A percentile compares a stretch with the other conserved stretches of the same genome.
These are phyloP conservation scores for Penicillium frequentans DNA, from an alignment of 2,329 filamentous ascomycete species.

Conservation along the genomic window DNA sequence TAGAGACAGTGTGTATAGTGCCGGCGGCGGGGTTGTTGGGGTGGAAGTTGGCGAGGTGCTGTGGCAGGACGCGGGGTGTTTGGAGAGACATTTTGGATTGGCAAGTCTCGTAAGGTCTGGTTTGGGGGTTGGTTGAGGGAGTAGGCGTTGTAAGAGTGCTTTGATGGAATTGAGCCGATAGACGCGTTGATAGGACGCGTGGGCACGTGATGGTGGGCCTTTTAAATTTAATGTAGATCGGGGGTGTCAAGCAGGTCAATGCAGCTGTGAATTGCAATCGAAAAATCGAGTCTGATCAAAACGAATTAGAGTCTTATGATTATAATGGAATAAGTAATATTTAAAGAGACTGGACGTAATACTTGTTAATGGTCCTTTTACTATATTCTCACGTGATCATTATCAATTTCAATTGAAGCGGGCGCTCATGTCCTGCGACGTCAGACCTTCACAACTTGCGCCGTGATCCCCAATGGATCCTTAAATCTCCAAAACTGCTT, in stretches of 20 bases:
- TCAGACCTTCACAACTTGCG: background rate
- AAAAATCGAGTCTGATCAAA: too few species aligned
- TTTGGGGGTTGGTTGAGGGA: background rate
- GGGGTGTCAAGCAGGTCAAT: background rate
- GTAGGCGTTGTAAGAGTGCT: background rate
- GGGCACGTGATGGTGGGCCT: slow-evolving; percentile 28
- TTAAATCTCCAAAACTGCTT: background rate
- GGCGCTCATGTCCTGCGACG: slow-evolving; percentile 5
- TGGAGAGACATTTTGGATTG: slow-evolving; percentile 64
- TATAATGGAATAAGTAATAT: background rate
- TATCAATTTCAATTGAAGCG: slow-evolving; percentile 48
- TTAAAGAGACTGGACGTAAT: background rate
- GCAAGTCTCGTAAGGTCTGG: background rate
- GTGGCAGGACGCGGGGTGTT: slow-evolving; percentile 79
- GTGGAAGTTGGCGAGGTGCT: slow-evolving; percentile 75
- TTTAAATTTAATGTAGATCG: slow-evolving; percentile 32
- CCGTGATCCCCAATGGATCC: background rate
- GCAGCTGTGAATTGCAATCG: background rate
- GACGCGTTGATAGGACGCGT: slow-evolving; percentile 21
- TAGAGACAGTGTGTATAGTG: slow-evolving; percentile 68
- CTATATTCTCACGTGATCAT: slow-evolving; percentile 48
- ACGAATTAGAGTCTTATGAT: background rate
- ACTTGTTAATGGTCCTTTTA: background rate
- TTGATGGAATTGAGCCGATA: slow-evolving; percentile 7
- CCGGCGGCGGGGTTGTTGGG: slow-evolving; percentile 42